Base-by-base conservation (phyloP, 2,329 filamentous ascomycete species). In the Aspergillus quadricinctus region DNA sequence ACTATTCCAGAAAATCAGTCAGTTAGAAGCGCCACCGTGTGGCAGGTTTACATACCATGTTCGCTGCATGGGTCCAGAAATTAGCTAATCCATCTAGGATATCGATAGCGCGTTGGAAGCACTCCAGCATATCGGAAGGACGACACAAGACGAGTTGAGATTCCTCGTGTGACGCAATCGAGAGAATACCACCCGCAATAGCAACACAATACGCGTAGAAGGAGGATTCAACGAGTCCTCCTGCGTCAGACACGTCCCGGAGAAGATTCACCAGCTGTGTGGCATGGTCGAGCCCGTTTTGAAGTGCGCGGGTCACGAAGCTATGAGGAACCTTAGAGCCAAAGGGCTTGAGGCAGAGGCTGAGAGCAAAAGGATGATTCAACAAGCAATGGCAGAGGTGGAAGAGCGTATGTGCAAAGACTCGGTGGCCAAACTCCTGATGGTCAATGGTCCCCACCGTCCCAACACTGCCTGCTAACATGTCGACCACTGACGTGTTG, bases 331-430 rank as follows among this genome's bases (percentile, higher is more conserved):
- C 60, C 23, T 67, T 72, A 6, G 59, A 57, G 0, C 60, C 62
- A 28, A 63, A 65, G 2, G 58, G 55, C 31, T 63, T 62, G 3
- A 72, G 59, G 8, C 68, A 60, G 25, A 67, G 57, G 1, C 64
- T 63, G 3, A 74, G 54, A 6, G 72, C 57, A 52, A 75, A 73
- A 0, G 71, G 72, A 53, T 75, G 73, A 55, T 73, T 65, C 3
- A 75, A 57, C n/a, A 75, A 55, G 53, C 70, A 74, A 29, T 74
- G 68, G 40, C 66, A 69, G 6, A 72, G 61, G 43, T 73, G 70
- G 43, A 71, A 75, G 1, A 75, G 52, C 1, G 66, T 64, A 28
- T 69, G 66, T 3, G 72, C 65, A 43, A 70, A 73, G 11, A 71
- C 56, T 9, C 69, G 54, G 53, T 69, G 69, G 4, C 66, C 69